Base-by-base conservation (phyloP, 2,329 filamentous ascomycete species). In the Colletotrichum musicola region DNA sequence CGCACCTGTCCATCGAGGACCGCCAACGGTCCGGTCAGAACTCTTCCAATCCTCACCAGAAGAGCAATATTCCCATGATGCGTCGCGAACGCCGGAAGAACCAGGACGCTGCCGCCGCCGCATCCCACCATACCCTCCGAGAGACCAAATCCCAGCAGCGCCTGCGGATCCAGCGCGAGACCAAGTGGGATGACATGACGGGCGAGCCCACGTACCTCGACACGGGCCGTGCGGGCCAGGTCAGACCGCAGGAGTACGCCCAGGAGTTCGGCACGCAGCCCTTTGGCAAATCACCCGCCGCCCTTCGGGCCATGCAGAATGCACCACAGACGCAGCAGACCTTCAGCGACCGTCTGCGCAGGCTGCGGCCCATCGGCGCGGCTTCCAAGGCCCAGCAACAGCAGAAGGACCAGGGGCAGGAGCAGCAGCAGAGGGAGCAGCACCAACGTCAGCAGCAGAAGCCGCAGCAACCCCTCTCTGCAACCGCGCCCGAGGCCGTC, bases 131-230 rank as follows among this genome's bases (percentile, higher is more conserved):
- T 47, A 72, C 74, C 2, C 72, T 84, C 16, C 81, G 81, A 61
- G 81, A 82, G 65, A 72, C 81, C 4, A 80, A 78, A 60, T 80
- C 79, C 16, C 75, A 75, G 25, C 80, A 83, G 25, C 79, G 75
- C 20, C 71, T 80, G 42, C 68, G 71, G 16, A 50, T 77, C 71
- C 71, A 62, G n/a, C 70, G 59, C 35, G 82, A 86, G 68, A 84
- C 83, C 22, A 81, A 83, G 71, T 92, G 90, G 90, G 89, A 93
- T 78, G 86, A 86, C 55, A 88, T 87, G 75, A 90, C 90, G 3
- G 90, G 89, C 9, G 90, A 92, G 74, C 87, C 89, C 46, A 90
- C 88, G 5, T 85, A 82, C n/a, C 86, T 81, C 62, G 78, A 84
- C 20, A 84, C 81, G 55, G 89, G 89, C 14, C 87, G 84, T 66